Percentiles rank a stretch among this genome's conserved stretches.
phyloP scores from a whole-genome alignment of 2,329 filamentous ascomycete genomes.

The Amphichorda felina region DNA sequence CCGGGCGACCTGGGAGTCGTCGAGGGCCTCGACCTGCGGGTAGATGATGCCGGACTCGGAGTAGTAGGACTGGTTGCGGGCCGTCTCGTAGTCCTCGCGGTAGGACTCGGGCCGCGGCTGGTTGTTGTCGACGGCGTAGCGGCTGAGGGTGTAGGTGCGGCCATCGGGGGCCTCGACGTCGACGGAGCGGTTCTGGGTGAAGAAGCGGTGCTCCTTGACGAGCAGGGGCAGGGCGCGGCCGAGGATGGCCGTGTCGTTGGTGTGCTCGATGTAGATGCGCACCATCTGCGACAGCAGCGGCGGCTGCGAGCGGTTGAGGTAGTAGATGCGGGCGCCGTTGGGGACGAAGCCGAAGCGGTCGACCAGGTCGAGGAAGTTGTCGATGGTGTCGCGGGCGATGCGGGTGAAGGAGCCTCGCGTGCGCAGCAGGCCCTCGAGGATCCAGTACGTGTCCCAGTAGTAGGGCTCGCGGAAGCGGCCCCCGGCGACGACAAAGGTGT shows the following conservation, averaged over 20 bases:
- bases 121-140: slow-evolving; percentile 49
- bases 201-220: slow-evolving; percentile 53
- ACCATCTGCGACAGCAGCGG: slow-evolving; percentile 57
- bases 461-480: slow-evolving; percentile 62
- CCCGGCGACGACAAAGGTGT: slow-evolving; percentile 58
- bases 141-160: slow-evolving; percentile 42
- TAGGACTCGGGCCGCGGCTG: slow-evolving; percentile 58
- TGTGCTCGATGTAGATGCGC: slow-evolving; percentile 50
- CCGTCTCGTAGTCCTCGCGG: slow-evolving; percentile 52
- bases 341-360: slow-evolving; percentile 54
- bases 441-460: slow-evolving; percentile 64
- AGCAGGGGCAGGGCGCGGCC: slow-evolving; percentile 49
- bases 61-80: slow-evolving; percentile 54
- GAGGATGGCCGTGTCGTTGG: slow-evolving; percentile 49
- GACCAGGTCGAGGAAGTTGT: slow-evolving; percentile 58
- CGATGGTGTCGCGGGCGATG: slow-evolving; percentile 55
- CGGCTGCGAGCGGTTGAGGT: slow-evolving; percentile 56
- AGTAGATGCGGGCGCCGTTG: slow-evolving; percentile 57
- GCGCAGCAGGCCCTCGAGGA: slow-evolving; percentile 51
- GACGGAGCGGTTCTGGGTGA: slow-evolving; percentile 47
- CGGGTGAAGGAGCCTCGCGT: slow-evolving; percentile 51
- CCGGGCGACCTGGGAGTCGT: slow-evolving; percentile 34
- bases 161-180: slow-evolving; percentile 29
- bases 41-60: slow-evolving; percentile 45
- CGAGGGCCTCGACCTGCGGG: slow-evolving; percentile 35